Conservation (phyloP, 129 eudicot species). For the Dittrichia graveolens region DNA sequence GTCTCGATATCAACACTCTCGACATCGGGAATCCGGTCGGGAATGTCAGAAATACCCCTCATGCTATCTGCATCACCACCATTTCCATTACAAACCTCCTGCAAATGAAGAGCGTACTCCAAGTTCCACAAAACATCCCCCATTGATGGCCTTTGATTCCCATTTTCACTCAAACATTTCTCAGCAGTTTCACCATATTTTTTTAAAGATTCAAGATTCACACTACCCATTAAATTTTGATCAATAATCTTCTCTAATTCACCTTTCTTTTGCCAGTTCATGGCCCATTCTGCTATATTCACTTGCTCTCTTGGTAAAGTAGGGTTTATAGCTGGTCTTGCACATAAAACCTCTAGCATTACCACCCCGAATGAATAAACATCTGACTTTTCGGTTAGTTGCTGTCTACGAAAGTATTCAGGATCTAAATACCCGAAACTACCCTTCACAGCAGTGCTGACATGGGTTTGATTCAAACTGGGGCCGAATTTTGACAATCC, state of each 20-base stretch:
- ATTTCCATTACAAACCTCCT: constrained; percentile 31
- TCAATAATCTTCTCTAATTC: constrained; percentile 47
- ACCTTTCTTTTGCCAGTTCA: constrained; percentile 54
- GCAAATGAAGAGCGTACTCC: constrained; percentile 60
- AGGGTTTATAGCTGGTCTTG: constrained; percentile 59
- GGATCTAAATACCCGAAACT: constrained; percentile 61
- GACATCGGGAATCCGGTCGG: constrained; percentile 34
- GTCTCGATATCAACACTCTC: constrained; percentile 37
- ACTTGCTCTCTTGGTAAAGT: constrained; percentile 59
- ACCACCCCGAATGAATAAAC: constrained; percentile 60
- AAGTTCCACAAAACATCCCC: constrained; percentile 61
- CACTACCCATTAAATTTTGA: constrained; percentile 31
- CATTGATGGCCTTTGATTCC: constrained; percentile 59
- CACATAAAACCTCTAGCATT: constrained; percentile 51
- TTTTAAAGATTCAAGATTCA: constrained; percentile 46
- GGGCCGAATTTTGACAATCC: constrained; percentile 55
- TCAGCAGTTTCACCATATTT: constrained; percentile 55
- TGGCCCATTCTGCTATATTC: constrained; percentile 62
- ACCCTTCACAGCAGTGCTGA: constrained; percentile 59
- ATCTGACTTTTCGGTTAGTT: constrained; percentile 51
- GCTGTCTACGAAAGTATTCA: constrained; percentile 53
- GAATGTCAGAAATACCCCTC: constrained; percentile 44
- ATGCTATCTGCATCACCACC: constrained; percentile 39
- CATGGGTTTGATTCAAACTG: constrained; percentile 51
- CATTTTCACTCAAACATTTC: constrained; percentile 56